phyloP scores from a whole-genome alignment of 1,139 yeast genomes.

The Sugiyamaella japonica region DNA sequence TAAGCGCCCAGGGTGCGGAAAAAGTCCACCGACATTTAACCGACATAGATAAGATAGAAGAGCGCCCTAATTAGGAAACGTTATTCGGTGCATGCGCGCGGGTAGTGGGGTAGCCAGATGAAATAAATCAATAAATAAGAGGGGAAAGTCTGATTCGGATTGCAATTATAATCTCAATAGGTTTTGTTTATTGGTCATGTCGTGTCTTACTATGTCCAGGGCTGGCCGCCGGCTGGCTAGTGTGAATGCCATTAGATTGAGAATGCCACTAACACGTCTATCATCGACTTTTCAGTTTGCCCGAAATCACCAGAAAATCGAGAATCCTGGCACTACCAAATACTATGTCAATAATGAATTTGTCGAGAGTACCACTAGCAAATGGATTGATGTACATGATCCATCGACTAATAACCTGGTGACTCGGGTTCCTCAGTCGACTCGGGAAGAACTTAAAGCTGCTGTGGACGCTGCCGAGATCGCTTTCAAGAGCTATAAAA shows the following conservation, averaged over 20 bases:
- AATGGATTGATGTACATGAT: constrained; percentile 73
- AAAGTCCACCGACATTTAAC: constrained; percentile 7
- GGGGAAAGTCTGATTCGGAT: not conserved
- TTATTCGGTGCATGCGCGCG: not conserved
- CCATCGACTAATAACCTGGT: constrained; percentile 74
- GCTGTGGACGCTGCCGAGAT: constrained; percentile 66
- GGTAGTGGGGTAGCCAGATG: too few relatives aligned
- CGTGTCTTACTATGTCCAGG: constrained; percentile 1
- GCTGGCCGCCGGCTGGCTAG: constrained; percentile 2
- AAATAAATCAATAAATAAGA: constrained; percentile 1
- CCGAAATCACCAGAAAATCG: constrained; percentile 32
- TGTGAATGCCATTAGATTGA: not conserved
- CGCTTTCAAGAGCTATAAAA: constrained; percentile 62
- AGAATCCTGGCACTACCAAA: constrained; percentile 55
- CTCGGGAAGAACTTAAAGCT: constrained; percentile 61
- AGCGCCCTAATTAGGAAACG: constrained; percentile 4
- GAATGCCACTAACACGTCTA: not conserved
- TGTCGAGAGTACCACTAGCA: constrained; percentile 53
- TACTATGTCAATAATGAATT: constrained; percentile 60
- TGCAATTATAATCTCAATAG: not conserved
- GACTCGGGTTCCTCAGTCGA: constrained; percentile 70
- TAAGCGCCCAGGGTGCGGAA: not conserved
- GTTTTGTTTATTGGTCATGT: not conserved
- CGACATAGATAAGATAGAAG: constrained; percentile 13
- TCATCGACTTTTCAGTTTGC: constrained; percentile 13